Base-by-base conservation (phyloP, 2,329 filamentous ascomycete genomes). In the Pseudogymnoascus sp. region DNA sequence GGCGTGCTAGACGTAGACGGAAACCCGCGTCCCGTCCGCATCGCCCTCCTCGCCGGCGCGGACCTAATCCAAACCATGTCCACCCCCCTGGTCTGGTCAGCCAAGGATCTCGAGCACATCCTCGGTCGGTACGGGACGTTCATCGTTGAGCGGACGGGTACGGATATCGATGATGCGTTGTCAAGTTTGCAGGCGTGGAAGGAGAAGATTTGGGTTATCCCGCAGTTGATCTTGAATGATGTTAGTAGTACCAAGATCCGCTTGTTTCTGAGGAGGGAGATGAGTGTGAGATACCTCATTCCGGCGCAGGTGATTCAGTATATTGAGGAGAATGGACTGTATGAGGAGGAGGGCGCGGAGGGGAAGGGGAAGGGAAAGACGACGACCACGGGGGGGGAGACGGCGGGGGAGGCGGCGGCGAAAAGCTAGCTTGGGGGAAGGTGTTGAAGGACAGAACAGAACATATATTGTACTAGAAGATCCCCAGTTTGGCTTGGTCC, bases 191-290 rank as follows among this genome's bases (percentile, higher is more conserved):
- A 91, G 72, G 84, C 86, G 65, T 97, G 89, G 84, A 88, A 91
- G 71, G 85, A 92, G 69, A 95, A 96, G 69, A 88, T 96, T 65
- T 88, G 91, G 72, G 89, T 96, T 62, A 93, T 96, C 66, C 89
- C 90, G 63, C 91, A 96, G 75, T 84, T 96, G 61, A 93, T 96
- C 59, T 87, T 90, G 68, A 93, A 93, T 74, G 89, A 95, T 69
- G 88, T 95, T 65, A 91, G 88, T 70, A 92, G 88, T 66, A 88
- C 85, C 11, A 87, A 96, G 78, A 93, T 96, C 65, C 85, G 93
- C 43, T 79, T 96, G 2, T 90, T 96, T 72, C 75, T 93, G 36
- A 85, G 89, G 71, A 83, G 89, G 70, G 86, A 91, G 67, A 89
- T 95, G 87, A 92, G 88, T 69, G 89, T 96, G 59, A 85, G 89